A percentile compares a stretch with the other conserved stretches of the same genome.
Conservation (phyloP, 2,329 filamentous ascomycete genomes). For the Corynespora cassiicola region DNA sequence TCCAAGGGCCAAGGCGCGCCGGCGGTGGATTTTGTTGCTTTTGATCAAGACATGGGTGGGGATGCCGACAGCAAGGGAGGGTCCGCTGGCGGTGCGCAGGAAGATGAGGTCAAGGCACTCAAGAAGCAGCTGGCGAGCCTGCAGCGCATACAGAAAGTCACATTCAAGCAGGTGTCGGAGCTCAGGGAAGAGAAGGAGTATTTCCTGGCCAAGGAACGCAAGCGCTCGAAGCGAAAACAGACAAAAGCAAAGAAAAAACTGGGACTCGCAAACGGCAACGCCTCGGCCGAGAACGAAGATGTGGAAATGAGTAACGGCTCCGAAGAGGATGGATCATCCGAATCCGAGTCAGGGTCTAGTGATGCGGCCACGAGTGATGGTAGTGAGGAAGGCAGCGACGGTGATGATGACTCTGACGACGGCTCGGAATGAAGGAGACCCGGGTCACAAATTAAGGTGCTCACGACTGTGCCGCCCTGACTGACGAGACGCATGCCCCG, state of each 20-base stretch:
- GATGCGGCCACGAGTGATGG: constrained; percentile 15
- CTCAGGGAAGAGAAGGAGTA: constrained; percentile 50
- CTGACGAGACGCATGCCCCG: too few relatives aligned
- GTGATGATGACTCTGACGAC: background rate
- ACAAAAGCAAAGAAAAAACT: constrained; percentile 25
- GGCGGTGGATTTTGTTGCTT: constrained; percentile 42
- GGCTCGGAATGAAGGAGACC: constrained; percentile 8
- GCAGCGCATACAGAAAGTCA: constrained; percentile 53
- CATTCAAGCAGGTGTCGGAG: constrained; percentile 52
- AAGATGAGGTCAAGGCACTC: constrained; percentile 42
- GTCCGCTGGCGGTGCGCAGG: constrained; percentile 11
- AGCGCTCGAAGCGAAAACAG: constrained; percentile 29
- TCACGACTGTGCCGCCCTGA: too few relatives aligned
- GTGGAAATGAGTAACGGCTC: constrained; percentile 36
- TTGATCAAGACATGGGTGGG: constrained; percentile 18
- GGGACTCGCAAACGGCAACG: constrained; percentile 25
- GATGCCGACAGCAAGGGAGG: constrained; percentile 4
- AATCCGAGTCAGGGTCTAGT: constrained; percentile 26
- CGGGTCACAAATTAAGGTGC: too few relatives aligned
- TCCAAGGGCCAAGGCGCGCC: constrained; percentile 20
- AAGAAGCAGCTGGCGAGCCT: constrained; percentile 51
- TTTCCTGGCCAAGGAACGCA: constrained; percentile 39
- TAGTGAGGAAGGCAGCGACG: constrained; percentile 4
- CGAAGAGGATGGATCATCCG: constrained; percentile 15
- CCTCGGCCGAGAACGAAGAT: constrained; percentile 19